These are phyloP conservation scores for Coprinopsis sp. DNA, from an alignment of 768 basidiomycete species.

Conservation along the genomic window DNA sequence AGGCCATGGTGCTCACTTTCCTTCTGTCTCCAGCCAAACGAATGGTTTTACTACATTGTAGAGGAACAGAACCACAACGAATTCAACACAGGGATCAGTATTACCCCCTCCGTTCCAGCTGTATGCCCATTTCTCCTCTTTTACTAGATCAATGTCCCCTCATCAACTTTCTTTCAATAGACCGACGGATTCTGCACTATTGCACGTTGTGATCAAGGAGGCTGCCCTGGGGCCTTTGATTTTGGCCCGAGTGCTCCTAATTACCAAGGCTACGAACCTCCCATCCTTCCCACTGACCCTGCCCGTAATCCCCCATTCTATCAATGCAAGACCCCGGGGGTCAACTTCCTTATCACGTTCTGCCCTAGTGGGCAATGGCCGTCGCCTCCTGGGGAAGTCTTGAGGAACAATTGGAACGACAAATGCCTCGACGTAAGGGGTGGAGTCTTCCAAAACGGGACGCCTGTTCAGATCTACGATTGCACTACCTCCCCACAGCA, in stretches of 20 bases:
- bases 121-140: conserved; percentile 11
- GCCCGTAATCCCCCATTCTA: conserved; percentile 18
- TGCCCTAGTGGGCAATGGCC: too few relatives aligned
- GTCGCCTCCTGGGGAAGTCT: too few relatives aligned
- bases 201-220: conserved; percentile 17
- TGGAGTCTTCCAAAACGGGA: too few relatives aligned
- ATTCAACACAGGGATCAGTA: conserved; percentile 31
- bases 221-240: conserved; percentile 23
- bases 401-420: too few relatives aligned
- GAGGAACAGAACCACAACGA: conserved; percentile 18
- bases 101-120: conserved; percentile 18
- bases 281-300: conserved; percentile 11
- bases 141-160: not conserved
- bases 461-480: too few relatives aligned
- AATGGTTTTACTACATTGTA: conserved; percentile 27
- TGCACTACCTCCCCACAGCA: too few relatives aligned
- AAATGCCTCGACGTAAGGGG: too few relatives aligned
- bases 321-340: conserved; percentile 16
- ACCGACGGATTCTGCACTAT: conserved; percentile 20
- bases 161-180: conserved; percentile 10
- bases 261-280: too few relatives aligned
- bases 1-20: too few relatives aligned
- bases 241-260: too few relatives aligned
- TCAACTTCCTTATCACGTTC: conserved; percentile 20
- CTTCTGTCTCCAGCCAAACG: not conserved